Conservation (phyloP, 1,284 basidiomycete species). For the Taiwanofungus camphoratus region DNA sequence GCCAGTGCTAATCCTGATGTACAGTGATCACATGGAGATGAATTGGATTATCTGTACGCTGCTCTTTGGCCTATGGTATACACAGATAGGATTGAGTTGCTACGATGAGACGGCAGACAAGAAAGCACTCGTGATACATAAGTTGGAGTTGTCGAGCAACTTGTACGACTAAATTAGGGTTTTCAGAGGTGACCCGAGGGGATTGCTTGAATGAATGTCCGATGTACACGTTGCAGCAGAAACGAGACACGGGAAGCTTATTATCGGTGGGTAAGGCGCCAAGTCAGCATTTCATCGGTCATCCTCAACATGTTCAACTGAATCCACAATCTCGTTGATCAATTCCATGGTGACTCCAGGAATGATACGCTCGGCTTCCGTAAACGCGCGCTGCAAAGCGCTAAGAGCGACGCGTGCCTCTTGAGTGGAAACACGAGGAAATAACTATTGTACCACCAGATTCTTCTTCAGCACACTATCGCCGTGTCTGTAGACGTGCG, state of each 20-base stretch:
- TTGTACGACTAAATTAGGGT: conserved; percentile 22
- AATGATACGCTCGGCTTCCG: conserved; percentile 86
- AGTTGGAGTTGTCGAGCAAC: conserved; percentile 13
- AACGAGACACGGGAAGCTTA: conserved; percentile 2
- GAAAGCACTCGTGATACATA: conserved; percentile 19
- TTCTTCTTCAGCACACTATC: background rate
- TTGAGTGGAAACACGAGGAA: conserved; percentile 82
- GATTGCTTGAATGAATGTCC: conserved; percentile 5
- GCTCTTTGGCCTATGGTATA: conserved; percentile 22
- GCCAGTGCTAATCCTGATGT: conserved; percentile 9
- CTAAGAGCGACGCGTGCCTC: conserved; percentile 83
- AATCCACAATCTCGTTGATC: conserved; percentile 83
- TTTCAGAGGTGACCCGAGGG: conserved; percentile 1
- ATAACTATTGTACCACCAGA: conserved; percentile 51
- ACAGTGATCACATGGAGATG: conserved; percentile 14
- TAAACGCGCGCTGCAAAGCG: conserved; percentile 82
- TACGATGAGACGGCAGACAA: conserved; percentile 14
- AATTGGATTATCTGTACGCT: conserved; percentile 21
- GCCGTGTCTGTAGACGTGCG: too few relatives aligned
- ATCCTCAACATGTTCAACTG: conserved; percentile 85
- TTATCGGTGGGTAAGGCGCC: conserved; percentile 1
- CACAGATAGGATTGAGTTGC: conserved; percentile 20
- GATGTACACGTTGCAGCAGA: conserved; percentile 10
- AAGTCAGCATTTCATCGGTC: conserved; percentile 28
- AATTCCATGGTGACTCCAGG: conserved; percentile 79